phyloP scores from a whole-genome alignment of 1,284 basidiomycete species.

The Cryptococcus amylolentus region DNA sequence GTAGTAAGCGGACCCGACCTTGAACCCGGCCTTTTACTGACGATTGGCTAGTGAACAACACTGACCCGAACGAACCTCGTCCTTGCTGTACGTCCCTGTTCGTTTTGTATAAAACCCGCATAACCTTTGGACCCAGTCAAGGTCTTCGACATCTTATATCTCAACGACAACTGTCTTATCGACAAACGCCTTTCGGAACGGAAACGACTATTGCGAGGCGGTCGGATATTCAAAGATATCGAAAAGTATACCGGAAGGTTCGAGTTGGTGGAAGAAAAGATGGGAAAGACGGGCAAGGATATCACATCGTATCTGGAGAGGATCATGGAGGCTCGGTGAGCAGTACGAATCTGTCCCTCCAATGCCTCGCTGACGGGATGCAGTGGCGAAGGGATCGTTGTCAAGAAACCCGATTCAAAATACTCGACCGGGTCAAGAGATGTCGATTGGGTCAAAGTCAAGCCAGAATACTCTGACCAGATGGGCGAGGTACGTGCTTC shows the following conservation, averaged over 20 bases:
- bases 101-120: constrained; percentile 3
- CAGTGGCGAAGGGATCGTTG: constrained; percentile 84
- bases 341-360: neutral
- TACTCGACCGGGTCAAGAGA: constrained; percentile 82
- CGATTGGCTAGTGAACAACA: constrained; percentile 60
- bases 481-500: constrained; percentile 34
- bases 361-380: neutral
- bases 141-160: constrained; percentile 84
- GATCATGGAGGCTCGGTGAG: constrained; percentile 63
- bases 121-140: constrained; percentile 63
- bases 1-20: constrained; percentile 54
- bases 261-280: constrained; percentile 68
- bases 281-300: constrained; percentile 72
- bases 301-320: constrained; percentile 72
- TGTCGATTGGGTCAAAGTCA: constrained; percentile 90
- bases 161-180: constrained; percentile 57
- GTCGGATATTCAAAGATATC: constrained; percentile 35
- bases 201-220: constrained; percentile 42
- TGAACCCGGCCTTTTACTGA: constrained; percentile 2
- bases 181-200: constrained; percentile 47
- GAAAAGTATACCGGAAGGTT: constrained; percentile 63
- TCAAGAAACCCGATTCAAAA: constrained; percentile 74
- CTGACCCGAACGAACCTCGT: constrained; percentile 66
- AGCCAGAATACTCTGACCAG: constrained; percentile 65
- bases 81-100: constrained; percentile 70